Evolutionary conservation across 495 filamentous ascomycete species (phyloP).

Genomic region (Endocarpon pusillum): DNA sequence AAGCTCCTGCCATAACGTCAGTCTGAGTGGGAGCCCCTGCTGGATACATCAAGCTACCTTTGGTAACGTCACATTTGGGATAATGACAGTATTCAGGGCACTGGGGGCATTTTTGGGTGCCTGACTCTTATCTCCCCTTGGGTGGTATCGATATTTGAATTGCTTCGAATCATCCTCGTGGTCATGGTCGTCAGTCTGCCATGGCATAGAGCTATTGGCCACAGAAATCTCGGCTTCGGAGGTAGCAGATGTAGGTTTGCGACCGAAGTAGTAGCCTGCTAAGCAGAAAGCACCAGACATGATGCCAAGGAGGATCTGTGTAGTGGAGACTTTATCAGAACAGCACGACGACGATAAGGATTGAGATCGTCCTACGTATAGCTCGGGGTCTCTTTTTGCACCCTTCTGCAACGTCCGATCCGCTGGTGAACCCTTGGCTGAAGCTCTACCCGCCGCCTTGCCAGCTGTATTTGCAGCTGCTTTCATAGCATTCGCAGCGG

Average conservation of each 20-base stretch:
- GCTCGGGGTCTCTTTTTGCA: slow-evolving; percentile 62
- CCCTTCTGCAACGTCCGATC: slow-evolving; percentile 41
- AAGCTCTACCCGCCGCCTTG: slow-evolving; percentile 12
- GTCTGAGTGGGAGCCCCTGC: slow-evolving; percentile 10
- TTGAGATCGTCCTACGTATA: slow-evolving; percentile 65
- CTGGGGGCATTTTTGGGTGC: slow-evolving; percentile 77
- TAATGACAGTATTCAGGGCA: slow-evolving; percentile 81
- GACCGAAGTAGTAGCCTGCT: slow-evolving; percentile 67
- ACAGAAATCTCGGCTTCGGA: slow-evolving; percentile 67
- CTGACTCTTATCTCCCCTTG: slow-evolving; percentile 62
- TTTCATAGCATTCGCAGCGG: slow-evolving; percentile 11
- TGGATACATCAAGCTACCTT: slow-evolving; percentile 38
- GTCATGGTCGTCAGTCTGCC: slow-evolving; percentile 47
- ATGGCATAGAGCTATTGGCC: slow-evolving; percentile 64
- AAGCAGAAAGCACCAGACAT: slow-evolving; percentile 80
- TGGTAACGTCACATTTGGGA: slow-evolving; percentile 82
- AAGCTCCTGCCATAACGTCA: slow-evolving; percentile 38
- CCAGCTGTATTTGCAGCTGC: slow-evolving; percentile 9
- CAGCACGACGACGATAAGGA: too few species aligned
- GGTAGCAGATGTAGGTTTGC: slow-evolving; percentile 67
- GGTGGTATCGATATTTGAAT: slow-evolving; percentile 86
- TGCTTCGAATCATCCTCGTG: slow-evolving; percentile 31
- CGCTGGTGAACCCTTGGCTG: slow-evolving; percentile 29
- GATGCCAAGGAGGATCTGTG: slow-evolving; percentile 71
- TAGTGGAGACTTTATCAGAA: too few species aligned